Evolutionary conservation across 2,329 filamentous ascomycete species (phyloP).

Genomic region (Myriosclerotinia curreyana): DNA sequence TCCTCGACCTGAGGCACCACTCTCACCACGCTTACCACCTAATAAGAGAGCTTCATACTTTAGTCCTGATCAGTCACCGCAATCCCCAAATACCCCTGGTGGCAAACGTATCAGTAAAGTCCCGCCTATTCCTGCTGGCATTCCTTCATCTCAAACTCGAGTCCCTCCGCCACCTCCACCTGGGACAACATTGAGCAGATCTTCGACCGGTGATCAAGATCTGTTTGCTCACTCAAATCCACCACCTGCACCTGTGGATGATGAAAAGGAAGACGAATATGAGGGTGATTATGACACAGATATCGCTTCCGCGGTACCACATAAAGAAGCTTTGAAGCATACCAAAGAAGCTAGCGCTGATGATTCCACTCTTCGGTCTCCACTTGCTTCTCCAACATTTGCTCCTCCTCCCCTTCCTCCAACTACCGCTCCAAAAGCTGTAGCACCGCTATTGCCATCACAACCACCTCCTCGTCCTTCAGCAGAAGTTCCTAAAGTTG

Average conservation of each 20-base stretch:
- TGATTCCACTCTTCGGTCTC: slow-evolving; percentile 54
- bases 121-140: slow-evolving; percentile 59
- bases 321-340: slow-evolving; percentile 91
- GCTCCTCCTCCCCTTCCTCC: slow-evolving; percentile 54
- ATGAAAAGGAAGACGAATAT: slow-evolving; percentile 86
- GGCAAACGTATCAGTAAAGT: slow-evolving; percentile 56
- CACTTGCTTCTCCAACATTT: slow-evolving; percentile 42
- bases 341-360: slow-evolving; percentile 74
- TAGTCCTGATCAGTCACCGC: slow-evolving; percentile 38
- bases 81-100: slow-evolving; percentile 44
- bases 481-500: slow-evolving; percentile 66
- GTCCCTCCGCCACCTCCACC: slow-evolving; percentile 67
- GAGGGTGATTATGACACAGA: slow-evolving; percentile 98
- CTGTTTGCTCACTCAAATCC: slow-evolving; percentile 44
- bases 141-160: slow-evolving; percentile 52
- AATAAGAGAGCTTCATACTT: slow-evolving; percentile 40
- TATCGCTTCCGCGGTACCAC: slow-evolving; percentile 87
- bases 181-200: slow-evolving; percentile 52
- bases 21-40: slow-evolving; percentile 46
- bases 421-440: slow-evolving; percentile 53
- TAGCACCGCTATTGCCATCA: slow-evolving; percentile 63
- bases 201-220: slow-evolving; percentile 57
- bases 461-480: slow-evolving; percentile 58
- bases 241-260: slow-evolving; percentile 56
- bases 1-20: slow-evolving; percentile 43